These are phyloP conservation scores for Nemania diffusa DNA, from an alignment of 2,329 filamentous ascomycete species.

Conservation along the genomic window DNA sequence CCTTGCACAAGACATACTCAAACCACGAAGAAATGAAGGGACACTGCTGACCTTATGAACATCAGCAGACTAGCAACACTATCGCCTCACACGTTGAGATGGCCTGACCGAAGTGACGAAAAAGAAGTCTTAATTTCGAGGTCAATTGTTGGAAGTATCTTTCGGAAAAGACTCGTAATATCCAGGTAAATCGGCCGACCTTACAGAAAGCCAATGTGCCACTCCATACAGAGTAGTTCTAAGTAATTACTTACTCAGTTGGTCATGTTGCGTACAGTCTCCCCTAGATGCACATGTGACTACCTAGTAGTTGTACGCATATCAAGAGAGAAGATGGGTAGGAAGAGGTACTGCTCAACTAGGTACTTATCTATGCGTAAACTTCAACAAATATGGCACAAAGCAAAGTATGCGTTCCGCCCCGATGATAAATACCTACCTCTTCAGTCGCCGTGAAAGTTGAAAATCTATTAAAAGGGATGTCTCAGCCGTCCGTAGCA, in stretches of 20 bases:
- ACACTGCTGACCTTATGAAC: constrained; percentile 4
- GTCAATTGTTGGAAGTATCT: not conserved
- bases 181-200: not conserved
- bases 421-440: not conserved
- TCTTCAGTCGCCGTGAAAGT: no score
- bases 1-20: constrained; percentile 30
- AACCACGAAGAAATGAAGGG: constrained; percentile 34
- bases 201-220: constrained; percentile 7
- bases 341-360: not conserved
- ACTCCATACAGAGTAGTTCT: no score
- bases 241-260: no score
- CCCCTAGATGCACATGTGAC: not conserved
- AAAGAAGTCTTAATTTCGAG: not conserved
- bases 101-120: constrained; percentile 1
- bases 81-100: constrained; percentile 11
- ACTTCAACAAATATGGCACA: not conserved
- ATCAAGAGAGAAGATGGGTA: not conserved
- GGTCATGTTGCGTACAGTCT: no score
- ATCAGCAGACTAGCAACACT: constrained; percentile 12
- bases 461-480: constrained; percentile 11
- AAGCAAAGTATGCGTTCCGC: not conserved
- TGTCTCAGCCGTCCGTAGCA: constrained; percentile 1
- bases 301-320: not conserved
- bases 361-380: not conserved
- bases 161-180: constrained; percentile 10